Percentiles rank a stretch among this genome's conserved stretches.
phyloP scores from a whole-genome alignment of 2,329 filamentous ascomycete species.

The Fusarium napiforme region DNA sequence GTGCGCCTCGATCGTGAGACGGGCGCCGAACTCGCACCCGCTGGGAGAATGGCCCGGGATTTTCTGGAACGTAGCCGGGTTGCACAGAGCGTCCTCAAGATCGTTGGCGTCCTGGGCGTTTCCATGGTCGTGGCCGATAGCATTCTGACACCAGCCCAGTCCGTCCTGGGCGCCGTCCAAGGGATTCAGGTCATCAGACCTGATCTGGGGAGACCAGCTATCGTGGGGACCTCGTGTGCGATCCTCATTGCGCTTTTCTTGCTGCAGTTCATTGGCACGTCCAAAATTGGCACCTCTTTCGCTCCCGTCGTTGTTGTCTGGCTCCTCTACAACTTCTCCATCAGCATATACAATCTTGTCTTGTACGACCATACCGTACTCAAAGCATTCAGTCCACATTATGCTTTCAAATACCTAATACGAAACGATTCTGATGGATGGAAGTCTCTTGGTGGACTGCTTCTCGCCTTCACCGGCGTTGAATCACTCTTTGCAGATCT shows the following conservation, averaged over 20 bases:
- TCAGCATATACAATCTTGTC: slow-evolving; percentile 72
- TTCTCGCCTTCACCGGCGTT: slow-evolving; percentile 81
- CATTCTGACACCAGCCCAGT: slow-evolving; percentile 75
- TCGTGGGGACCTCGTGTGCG: slow-evolving; percentile 72
- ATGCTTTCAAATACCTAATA: slow-evolving; percentile 69
- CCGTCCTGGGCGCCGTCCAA: slow-evolving; percentile 75
- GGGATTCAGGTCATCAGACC: slow-evolving; percentile 68
- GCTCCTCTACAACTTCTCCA: slow-evolving; percentile 70
- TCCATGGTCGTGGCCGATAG: slow-evolving; percentile 75
- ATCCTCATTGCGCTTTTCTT: slow-evolving; percentile 72
- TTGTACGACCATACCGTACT: slow-evolving; percentile 64
- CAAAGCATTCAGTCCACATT: slow-evolving; percentile 68
- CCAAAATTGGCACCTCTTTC: slow-evolving; percentile 68
- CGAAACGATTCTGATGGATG: slow-evolving; percentile 70
- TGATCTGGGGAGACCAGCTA: slow-evolving; percentile 64
- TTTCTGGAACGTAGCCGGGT: slow-evolving; percentile 67
- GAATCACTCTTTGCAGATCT: slow-evolving; percentile 83
- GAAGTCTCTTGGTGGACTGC: slow-evolving; percentile 74
- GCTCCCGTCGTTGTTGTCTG: slow-evolving; percentile 75
- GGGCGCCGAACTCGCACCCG: slow-evolving; percentile 64
- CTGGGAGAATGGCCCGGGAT: slow-evolving; percentile 63
- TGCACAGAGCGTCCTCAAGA: slow-evolving; percentile 65
- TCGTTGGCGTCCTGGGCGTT: slow-evolving; percentile 72
- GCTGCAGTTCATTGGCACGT: slow-evolving; percentile 73
- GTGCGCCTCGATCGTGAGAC: slow-evolving; percentile 69